Base-by-base conservation (phyloP, 768 basidiomycete genomes). In the Pulveroboletus sp. region DNA sequence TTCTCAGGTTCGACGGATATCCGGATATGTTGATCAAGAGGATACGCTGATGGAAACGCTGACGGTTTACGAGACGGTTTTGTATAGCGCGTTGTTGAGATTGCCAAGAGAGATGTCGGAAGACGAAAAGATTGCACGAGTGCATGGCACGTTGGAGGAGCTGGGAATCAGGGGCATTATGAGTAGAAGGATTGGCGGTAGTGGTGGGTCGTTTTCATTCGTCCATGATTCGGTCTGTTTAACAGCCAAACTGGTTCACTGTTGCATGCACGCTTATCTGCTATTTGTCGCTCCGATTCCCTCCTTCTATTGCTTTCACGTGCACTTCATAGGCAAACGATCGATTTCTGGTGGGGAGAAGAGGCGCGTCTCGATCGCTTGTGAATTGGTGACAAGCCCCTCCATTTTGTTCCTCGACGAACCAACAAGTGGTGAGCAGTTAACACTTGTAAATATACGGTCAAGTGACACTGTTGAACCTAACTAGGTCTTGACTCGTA, bases 331-430 rank as follows among this genome's bases (percentile, higher is more conserved):
- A 87, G 90, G 90, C 28, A 81, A 80, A 51, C 79, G 96, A 10
- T 91, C 90, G 11, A 98, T 98, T 49, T 95, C 93, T 30, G 96
- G 96, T 40, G 96, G 96, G 14, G 96, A 99, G 74, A 98, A 98
- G 71, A 81, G 96, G 31, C 78, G 96, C 5, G 96, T 98, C 2
- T 92, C 89, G 0, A 98, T 99, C 56, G 96, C 96, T 36, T 99
- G 96, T 65, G 96, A 99, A 70, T 76, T 99, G 24, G 96, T 99
- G 32, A 99, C 95, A 1, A 92, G 89, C 39, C 96, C 96, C 13
- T 94, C 92, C 0, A 93, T 99, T 43, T 67, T 99, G 31, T 95
- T 97, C 75, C 76, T 98, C 47, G 96, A 99, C 60, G 96, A 99
- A 62, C 96, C 96, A 7, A 99, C 96, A 0, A 93, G 91, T 46